Base-by-base conservation (phyloP, 495 filamentous ascomycete genomes). In the Neurospora sp. region DNA sequence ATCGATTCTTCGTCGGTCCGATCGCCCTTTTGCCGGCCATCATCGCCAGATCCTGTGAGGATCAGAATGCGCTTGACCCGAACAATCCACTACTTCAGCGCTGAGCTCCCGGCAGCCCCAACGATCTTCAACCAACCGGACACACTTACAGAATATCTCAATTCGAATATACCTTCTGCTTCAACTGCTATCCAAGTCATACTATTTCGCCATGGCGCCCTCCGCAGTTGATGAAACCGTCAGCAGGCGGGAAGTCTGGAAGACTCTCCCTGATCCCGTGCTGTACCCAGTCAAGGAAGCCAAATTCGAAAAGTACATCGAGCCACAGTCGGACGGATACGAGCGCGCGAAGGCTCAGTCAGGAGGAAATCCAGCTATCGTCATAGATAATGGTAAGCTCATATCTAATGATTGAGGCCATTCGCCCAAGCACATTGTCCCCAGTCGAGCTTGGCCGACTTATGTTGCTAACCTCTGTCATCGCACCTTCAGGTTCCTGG, bases 371-470 rank as follows among this genome's bases (percentile, higher is more conserved):
- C 81, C 84, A 18, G 93, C 94, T 42, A 97, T 99, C 76, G 92
- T 99, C 73, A 99, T 99, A 77, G 96, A 99, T 85, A 99, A 98
- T 92, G 96, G 94, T 97, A 83, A 71, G 77, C 76, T 74, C 46
- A 5, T 39, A 69, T 72, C 23, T 2, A 6, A 59, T 1, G 35
- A 38, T 11, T 39, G 7, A 18, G 16, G 70, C 42, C 39, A 11
- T 40, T 23, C 27, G 35, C 23, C 39, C 38, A 44, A 11, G 27
- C 18, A 38, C 5, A 31, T 38, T n/a, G 6, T 71, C 39, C n/a
- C 70, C 39, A 71, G 14, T n/a, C 2, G 9, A 44, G 39, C 20
- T 10, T 14, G 48, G 11, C 20, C 18, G 10, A 4, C 14, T 12
- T 39, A 4, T 27, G 37, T 66, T 31, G 70, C 77, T 76, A 44